Conservation (phyloP, 2,329 filamentous ascomycete species). For the Penicillium nordicum region DNA sequence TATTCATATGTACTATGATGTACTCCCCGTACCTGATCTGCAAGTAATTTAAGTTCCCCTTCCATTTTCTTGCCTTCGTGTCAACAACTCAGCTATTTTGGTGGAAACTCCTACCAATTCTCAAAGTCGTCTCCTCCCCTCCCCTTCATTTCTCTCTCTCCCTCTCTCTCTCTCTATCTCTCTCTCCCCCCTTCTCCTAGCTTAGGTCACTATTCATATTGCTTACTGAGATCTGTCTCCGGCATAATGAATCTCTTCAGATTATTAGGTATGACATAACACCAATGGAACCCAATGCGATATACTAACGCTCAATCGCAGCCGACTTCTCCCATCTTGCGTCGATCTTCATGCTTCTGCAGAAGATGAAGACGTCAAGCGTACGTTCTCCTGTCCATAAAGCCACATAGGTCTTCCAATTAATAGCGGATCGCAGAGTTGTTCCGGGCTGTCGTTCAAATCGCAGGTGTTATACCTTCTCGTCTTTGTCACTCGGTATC, state of each 20-base stretch:
- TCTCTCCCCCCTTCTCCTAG: background rate
- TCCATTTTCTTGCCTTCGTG: slow-evolving; percentile 37
- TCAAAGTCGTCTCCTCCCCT: slow-evolving; percentile 2
- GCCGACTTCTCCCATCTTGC: slow-evolving; percentile 93
- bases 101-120: background rate
- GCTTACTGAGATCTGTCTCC: background rate
- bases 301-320: slow-evolving; percentile 39
- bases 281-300: background rate
- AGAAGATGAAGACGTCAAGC: slow-evolving; percentile 93
- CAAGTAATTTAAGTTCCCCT: slow-evolving; percentile 15
- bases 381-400: slow-evolving; percentile 51
- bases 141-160: background rate
- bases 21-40: slow-evolving; percentile 14
- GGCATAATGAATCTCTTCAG: slow-evolving; percentile 67
- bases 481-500: slow-evolving; percentile 90
- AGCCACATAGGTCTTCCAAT: background rate
- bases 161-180: background rate
- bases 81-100: slow-evolving; percentile 32
- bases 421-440: slow-evolving; percentile 61
- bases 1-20: too few relatives aligned
- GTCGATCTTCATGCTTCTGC: slow-evolving; percentile 89
- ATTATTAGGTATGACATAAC: slow-evolving; percentile 53
- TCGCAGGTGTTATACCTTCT: slow-evolving; percentile 92
- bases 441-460: slow-evolving; percentile 97
- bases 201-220: background rate